These are phyloP conservation scores for Pestalotiopsis fici DNA, from an alignment of 2,329 filamentous ascomycete species.

Conservation along the genomic window DNA sequence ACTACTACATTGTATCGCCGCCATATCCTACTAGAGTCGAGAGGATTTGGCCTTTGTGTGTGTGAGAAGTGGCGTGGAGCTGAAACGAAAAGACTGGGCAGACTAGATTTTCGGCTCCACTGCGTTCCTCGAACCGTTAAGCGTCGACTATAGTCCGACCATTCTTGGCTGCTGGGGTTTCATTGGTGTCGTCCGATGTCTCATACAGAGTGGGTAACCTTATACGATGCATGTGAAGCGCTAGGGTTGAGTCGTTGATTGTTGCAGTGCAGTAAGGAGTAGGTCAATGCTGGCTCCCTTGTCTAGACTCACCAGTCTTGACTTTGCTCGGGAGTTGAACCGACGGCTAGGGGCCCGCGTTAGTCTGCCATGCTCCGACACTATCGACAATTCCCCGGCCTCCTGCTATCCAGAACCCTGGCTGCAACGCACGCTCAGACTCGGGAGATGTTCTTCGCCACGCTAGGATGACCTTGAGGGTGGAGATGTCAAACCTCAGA, in stretches of 20 bases:
- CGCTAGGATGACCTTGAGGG: neutral
- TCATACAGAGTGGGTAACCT: slow-evolving; percentile 1
- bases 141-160: neutral
- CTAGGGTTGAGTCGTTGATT: neutral
- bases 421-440: neutral
- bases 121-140: neutral
- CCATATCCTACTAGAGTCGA: neutral
- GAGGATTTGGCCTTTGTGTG: neutral
- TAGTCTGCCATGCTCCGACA: neutral
- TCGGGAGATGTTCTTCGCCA: neutral
- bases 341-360: neutral
- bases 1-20: neutral
- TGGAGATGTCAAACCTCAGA: neutral
- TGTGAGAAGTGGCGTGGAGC: neutral
- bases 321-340: neutral
- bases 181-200: neutral
- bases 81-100: neutral
- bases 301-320: neutral
- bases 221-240: neutral
- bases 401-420: neutral
- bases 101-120: neutral
- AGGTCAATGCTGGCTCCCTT: no score
- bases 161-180: neutral
- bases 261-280: no score
- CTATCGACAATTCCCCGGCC: neutral